Evolutionary conservation across 371 early-diverging fungal species (phyloP).

Genomic region (Antonospora locustae): DNA sequence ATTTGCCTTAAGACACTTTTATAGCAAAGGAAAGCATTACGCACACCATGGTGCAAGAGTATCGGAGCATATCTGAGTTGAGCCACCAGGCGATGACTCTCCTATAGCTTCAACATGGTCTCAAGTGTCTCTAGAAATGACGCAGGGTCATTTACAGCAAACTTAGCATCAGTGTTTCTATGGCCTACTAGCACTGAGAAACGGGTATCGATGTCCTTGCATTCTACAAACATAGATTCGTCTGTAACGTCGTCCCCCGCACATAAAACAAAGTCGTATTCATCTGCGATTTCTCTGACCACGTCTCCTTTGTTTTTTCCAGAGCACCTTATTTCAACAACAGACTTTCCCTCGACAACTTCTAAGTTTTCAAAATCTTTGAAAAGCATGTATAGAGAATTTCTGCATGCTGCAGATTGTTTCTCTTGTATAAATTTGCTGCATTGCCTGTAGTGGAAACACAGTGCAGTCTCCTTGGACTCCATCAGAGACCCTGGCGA

Average conservation of each 20-base stretch:
- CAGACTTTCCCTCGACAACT: conserved; percentile 44
- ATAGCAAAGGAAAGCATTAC: too few species aligned
- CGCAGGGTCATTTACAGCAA: too few species aligned
- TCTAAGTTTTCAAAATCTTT: conserved; percentile 7
- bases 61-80: too few species aligned
- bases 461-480: conserved; percentile 45
- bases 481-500: conserved; percentile 52
- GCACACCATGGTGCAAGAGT: too few species aligned
- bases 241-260: conserved; percentile 55
- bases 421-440: conserved; percentile 2
- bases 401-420: conserved; percentile 33
- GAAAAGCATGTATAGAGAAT: conserved; percentile 26
- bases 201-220: neutral
- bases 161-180: neutral
- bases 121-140: too few species aligned
- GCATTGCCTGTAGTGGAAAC: conserved; percentile 51
- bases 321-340: conserved; percentile 43
- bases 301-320: conserved; percentile 40
- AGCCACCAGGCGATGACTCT: too few species aligned
- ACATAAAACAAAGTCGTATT: conserved; percentile 33
- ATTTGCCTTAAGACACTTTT: too few species aligned
- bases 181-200: conserved; percentile 1
- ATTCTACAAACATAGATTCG: conserved; percentile 51
- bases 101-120: too few species aligned
- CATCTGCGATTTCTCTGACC: neutral